A percentile compares a stretch with the other conserved stretches of the same genome.
phyloP scores from a whole-genome alignment of 768 basidiomycete genomes.

The Chalciporus piperatus region DNA sequence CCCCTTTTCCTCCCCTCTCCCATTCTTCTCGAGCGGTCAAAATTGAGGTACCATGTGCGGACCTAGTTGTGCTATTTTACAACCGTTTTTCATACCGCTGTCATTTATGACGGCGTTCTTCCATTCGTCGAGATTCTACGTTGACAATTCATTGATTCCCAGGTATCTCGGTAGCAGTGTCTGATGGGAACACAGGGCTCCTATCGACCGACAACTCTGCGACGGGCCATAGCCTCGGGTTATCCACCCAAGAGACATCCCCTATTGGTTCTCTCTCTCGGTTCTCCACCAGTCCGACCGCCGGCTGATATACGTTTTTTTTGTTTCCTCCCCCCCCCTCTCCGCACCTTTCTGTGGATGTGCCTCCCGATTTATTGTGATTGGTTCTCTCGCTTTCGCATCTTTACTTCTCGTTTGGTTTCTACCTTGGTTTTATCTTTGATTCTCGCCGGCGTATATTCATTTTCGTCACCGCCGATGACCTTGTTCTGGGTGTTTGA shows the following conservation, averaged over 20 bases:
- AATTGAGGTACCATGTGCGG: background rate
- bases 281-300: conserved; percentile 38
- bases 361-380: conserved; percentile 17
- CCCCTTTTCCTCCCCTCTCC: background rate
- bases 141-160: conserved; percentile 17
- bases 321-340: conserved; percentile 27
- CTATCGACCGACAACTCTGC: conserved; percentile 15
- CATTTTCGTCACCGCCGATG: conserved; percentile 19
- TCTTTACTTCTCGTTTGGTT: conserved; percentile 6
- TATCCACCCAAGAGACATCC: conserved; percentile 27
- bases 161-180: conserved; percentile 17
- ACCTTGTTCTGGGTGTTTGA: conserved; percentile 21
- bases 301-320: conserved; percentile 39
- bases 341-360: conserved; percentile 7
- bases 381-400: conserved; percentile 7
- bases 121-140: conserved; percentile 6
- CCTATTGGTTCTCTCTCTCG: conserved; percentile 39
- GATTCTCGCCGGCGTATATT: conserved; percentile 18
- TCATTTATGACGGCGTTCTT: conserved; percentile 16
- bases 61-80: background rate
- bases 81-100: background rate
- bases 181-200: conserved; percentile 9
- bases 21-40: background rate
- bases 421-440: conserved; percentile 9
- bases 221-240: conserved; percentile 14